Evolutionary conservation across 257 asterid genomes (phyloP).

Genomic region (Forsythia suspensa): DNA sequence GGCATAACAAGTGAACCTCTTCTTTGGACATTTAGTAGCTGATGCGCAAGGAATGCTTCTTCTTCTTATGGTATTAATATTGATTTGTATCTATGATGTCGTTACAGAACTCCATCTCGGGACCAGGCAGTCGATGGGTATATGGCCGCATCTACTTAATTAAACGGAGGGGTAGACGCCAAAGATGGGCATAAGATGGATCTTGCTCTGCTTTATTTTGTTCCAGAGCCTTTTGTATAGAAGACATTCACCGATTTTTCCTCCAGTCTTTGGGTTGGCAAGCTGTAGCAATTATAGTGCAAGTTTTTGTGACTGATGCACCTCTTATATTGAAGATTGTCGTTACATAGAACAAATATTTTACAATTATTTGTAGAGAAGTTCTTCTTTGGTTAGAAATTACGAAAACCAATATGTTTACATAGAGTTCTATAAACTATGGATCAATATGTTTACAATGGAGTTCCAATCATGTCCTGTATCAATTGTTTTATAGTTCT

Average conservation of each 20-base stretch:
- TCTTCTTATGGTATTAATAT: neutral
- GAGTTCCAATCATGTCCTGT: neutral
- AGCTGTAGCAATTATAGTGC: neutral
- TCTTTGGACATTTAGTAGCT: neutral
- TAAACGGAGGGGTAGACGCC: slow-evolving; percentile 52
- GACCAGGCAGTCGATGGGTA: slow-evolving; percentile 79
- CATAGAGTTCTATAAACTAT: neutral
- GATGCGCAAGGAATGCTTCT: neutral
- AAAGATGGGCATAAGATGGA: slow-evolving; percentile 46
- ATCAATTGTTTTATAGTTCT: neutral
- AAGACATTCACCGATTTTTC: slow-evolving; percentile 17
- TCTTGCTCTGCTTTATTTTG: neutral
- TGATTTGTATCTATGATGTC: neutral
- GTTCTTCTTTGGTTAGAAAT: neutral
- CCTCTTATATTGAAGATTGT: neutral
- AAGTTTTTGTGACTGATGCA: neutral
- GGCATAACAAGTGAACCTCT: neutral
- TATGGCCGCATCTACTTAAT: slow-evolving; percentile 91
- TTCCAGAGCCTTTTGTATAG: slow-evolving; percentile 20
- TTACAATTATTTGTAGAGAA: neutral
- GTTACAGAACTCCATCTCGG: slow-evolving; percentile 65
- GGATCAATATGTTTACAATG: neutral
- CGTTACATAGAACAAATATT: neutral
- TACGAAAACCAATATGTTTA: neutral
- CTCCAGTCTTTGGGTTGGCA: neutral